Conservation (phyloP, 2,329 filamentous ascomycete species). For the Claviceps cyperi region DNA sequence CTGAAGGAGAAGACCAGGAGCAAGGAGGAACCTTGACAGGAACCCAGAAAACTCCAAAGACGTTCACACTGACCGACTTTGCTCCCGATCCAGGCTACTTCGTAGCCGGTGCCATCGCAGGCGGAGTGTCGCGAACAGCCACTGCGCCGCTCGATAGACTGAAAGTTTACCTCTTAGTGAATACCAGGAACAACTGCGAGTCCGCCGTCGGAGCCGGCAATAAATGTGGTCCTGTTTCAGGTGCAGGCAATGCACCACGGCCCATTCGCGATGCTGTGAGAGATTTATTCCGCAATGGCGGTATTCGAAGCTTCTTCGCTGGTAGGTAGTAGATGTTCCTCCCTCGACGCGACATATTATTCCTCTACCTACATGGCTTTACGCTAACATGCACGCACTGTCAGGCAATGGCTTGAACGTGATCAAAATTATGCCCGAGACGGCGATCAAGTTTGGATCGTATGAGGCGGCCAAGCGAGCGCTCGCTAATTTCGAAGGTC, state of each 20-base stretch:
- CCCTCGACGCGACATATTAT: neutral
- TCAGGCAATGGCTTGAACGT: slow-evolving; percentile 91
- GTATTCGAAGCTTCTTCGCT: slow-evolving; percentile 79
- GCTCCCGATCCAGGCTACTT: slow-evolving; percentile 93
- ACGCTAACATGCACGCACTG: neutral
- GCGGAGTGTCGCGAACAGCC: slow-evolving; percentile 85
- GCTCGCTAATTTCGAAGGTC: slow-evolving; percentile 75
- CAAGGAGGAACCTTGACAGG: slow-evolving; percentile 19
- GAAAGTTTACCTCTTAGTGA: slow-evolving; percentile 94
- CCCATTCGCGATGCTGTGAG: slow-evolving; percentile 60
- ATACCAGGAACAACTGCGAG: slow-evolving; percentile 42
- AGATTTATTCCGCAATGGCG: slow-evolving; percentile 74
- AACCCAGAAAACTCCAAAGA: slow-evolving; percentile 21
- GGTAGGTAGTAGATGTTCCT: slow-evolving; percentile 41
- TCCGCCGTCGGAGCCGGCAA: slow-evolving; percentile 52
- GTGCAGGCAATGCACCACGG: slow-evolving; percentile 48
- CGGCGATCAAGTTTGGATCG: slow-evolving; percentile 93
- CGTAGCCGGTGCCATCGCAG: slow-evolving; percentile 84
- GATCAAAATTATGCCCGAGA: slow-evolving; percentile 96
- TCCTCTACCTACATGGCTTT: neutral
- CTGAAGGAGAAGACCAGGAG: slow-evolving; percentile 14
- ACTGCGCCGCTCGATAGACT: slow-evolving; percentile 93
- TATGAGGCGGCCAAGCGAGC: slow-evolving; percentile 90
- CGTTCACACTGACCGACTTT: slow-evolving; percentile 47
- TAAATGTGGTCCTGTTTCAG: slow-evolving; percentile 50